Conservation (phyloP, 1,284 basidiomycete genomes). For the Pisolithus thermaeus region DNA sequence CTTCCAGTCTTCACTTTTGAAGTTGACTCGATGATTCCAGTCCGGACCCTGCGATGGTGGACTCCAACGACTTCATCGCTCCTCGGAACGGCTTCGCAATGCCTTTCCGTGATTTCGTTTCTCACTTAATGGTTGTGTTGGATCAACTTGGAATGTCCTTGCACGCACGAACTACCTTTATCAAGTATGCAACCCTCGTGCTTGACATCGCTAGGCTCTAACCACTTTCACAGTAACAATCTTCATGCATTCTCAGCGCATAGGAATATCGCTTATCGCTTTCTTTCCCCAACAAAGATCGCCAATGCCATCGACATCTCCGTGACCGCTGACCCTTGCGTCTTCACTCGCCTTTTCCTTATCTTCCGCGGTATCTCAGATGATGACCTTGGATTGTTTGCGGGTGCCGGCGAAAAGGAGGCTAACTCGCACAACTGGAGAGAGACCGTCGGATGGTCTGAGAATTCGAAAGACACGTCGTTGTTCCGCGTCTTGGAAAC, state of each 20-base stretch:
- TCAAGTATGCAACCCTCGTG: conserved; percentile 47
- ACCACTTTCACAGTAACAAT: conserved; percentile 50
- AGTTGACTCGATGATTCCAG: conserved; percentile 32
- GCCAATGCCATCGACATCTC: conserved; percentile 80
- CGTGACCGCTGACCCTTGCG: conserved; percentile 68
- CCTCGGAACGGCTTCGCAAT: conserved; percentile 77
- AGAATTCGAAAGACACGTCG: conserved; percentile 64
- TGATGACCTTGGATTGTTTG: conserved; percentile 67
- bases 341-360: conserved; percentile 78
- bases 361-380: conserved; percentile 78
- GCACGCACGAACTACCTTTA: conserved; percentile 70
- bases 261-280: conserved; percentile 79
- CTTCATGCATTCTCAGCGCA: conserved; percentile 63
- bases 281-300: conserved; percentile 67
- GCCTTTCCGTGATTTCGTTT: conserved; percentile 70
- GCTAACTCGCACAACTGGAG: conserved; percentile 74
- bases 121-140: conserved; percentile 68
- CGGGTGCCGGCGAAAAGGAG: conserved; percentile 78
- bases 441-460: conserved; percentile 69
- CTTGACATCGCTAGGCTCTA: not conserved
- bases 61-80: conserved; percentile 68
- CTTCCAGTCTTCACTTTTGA: not conserved
- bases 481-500: conserved; percentile 74
- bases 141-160: conserved; percentile 76
- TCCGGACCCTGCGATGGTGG: conserved; percentile 65